These are phyloP conservation scores for Stereocaulon alpinum DNA, from an alignment of 495 filamentous ascomycete genomes.

Conservation along the genomic window DNA sequence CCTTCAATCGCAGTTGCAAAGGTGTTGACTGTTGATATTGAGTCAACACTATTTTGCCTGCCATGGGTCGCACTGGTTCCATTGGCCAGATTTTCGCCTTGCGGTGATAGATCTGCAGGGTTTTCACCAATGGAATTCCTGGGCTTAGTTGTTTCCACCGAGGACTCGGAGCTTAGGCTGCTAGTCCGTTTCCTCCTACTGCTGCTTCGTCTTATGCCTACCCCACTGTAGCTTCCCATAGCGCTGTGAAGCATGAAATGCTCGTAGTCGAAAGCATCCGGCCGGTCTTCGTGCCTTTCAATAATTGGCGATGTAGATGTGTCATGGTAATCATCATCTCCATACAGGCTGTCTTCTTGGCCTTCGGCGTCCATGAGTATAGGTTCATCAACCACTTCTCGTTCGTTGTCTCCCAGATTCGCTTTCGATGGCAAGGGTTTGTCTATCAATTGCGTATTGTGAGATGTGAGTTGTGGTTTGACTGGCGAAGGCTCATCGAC, in stretches of 20 bases:
- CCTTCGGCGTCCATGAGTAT: background rate
- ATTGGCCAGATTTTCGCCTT: constrained; percentile 1
- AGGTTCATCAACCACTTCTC: background rate
- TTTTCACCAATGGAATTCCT: constrained; percentile 5
- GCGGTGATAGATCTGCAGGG: background rate
- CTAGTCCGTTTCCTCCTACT: constrained; percentile 40
- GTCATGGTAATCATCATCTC: constrained; percentile 49
- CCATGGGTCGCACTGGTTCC: constrained; percentile 26
- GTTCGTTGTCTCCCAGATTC: no score
- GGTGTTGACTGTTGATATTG: constrained; percentile 64
- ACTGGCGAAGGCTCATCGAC: constrained; percentile 6
- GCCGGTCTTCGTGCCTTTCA: constrained; percentile 77
- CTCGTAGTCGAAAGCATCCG: constrained; percentile 96
- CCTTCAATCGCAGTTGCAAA: constrained; percentile 80
- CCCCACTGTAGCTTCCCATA: constrained; percentile 53
- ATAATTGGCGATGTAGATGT: constrained; percentile 25
- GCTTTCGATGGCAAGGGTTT: no score
- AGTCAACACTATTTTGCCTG: constrained; percentile 53
- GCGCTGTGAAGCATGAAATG: constrained; percentile 88
- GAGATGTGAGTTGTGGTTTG: no score
- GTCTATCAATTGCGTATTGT: no score
- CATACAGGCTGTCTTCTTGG: constrained; percentile 20
- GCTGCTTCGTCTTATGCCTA: constrained; percentile 21
- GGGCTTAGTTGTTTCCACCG: constrained; percentile 65
- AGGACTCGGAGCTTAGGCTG: constrained; percentile 51